A percentile compares a stretch with the other conserved stretches of the same genome.
These are phyloP conservation scores for Colletotrichum siamense DNA, from an alignment of 2,329 filamentous ascomycete species.

Conservation along the genomic window DNA sequence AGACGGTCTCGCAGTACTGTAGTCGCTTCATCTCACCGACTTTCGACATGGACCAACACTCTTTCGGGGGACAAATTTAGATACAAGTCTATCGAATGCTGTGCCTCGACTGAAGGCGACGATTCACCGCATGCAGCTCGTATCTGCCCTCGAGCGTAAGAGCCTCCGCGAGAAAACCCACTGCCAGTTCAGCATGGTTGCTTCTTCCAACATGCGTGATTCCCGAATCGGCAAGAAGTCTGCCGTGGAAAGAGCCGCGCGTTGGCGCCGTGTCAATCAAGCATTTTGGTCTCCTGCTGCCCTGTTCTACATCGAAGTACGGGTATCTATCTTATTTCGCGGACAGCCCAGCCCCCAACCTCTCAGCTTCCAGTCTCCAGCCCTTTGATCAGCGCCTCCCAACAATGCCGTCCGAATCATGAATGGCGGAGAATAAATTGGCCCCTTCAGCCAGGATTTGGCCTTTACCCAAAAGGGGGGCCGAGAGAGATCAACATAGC, in stretches of 20 bases:
- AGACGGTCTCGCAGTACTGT: not conserved
- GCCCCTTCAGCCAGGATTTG: not conserved
- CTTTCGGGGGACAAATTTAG: not conserved
- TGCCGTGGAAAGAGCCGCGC: not conserved
- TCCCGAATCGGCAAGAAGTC: not conserved
- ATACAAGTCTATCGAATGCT: not conserved
- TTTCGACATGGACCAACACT: not conserved
- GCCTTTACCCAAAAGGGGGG: not conserved
- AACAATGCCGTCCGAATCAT: not conserved
- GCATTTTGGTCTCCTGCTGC: not conserved
- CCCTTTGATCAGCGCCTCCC: not conserved
- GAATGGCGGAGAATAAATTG: not conserved
- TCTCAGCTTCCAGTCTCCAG: not conserved
- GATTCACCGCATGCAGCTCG: conserved; percentile 1
- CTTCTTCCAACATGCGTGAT: not conserved
- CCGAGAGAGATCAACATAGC: not conserved
- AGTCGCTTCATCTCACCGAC: not conserved
- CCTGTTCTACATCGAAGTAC: not conserved
- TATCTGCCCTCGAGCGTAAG: not conserved
- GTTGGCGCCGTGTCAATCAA: not conserved
- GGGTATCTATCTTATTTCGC: not conserved
- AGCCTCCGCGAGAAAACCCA: not conserved
- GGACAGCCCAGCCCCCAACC: not conserved
- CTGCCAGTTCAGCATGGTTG: not conserved
- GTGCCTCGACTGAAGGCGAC: not conserved